Conservation (phyloP, 352 stramenopile genomes). For the Halophytophthora polymorphica region DNA sequence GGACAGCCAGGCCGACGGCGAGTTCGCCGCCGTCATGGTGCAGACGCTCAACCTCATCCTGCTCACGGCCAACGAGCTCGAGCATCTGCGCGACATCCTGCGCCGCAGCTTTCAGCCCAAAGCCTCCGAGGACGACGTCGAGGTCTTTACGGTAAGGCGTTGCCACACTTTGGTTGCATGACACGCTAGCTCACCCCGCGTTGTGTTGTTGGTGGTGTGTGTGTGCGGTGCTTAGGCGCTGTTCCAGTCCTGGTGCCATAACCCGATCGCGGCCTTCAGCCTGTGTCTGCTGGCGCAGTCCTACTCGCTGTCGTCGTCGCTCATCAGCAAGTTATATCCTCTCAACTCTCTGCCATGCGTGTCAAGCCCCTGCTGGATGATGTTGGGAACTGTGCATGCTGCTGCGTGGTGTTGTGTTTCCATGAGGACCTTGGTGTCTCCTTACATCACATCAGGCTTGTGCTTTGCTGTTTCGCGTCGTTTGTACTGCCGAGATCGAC, state of each 20-base stretch:
- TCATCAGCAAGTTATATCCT: slow-evolving; percentile 96
- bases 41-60: slow-evolving; percentile 99
- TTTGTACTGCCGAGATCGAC: slow-evolving; percentile 89
- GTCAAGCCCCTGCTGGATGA: neutral
- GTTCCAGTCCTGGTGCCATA: slow-evolving; percentile 96
- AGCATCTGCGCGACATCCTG: slow-evolving; percentile 77
- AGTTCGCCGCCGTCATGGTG: slow-evolving; percentile 99
- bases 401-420: neutral
- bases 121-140: slow-evolving; percentile 68
- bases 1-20: slow-evolving; percentile 66
- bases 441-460: slow-evolving; percentile 34
- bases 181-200: too few species aligned
- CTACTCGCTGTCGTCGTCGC: slow-evolving; percentile 95
- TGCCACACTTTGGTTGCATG: neutral
- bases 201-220: slow-evolving; percentile 2
- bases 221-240: slow-evolving; percentile 37
- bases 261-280: slow-evolving; percentile 96
- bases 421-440: slow-evolving; percentile 1
- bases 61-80: slow-evolving; percentile 97
- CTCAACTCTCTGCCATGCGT: slow-evolving; percentile 8
- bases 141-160: slow-evolving; percentile 69
- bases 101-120: slow-evolving; percentile 72
- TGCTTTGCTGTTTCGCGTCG: slow-evolving; percentile 11
- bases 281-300: slow-evolving; percentile 97
- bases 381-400: slow-evolving; percentile 3